Conservation (phyloP, 2,329 filamentous ascomycete species). For the Ophiosphaerella narmari region DNA sequence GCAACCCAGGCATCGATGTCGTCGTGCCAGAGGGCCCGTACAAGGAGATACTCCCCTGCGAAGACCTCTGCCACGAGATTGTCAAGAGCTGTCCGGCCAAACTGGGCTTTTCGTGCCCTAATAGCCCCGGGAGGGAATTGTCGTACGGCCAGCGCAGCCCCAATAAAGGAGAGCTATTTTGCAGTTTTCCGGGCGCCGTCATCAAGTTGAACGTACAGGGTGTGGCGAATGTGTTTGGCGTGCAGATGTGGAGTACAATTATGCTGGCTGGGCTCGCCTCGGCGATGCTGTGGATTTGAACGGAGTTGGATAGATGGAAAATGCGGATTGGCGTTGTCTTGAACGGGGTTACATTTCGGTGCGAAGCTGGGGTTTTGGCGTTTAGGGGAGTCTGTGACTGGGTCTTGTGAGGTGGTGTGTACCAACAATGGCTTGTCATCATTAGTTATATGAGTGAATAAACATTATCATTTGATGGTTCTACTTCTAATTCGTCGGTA, state of each 20-base stretch:
- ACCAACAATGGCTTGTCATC: too few relatives aligned
- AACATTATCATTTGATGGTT: too few relatives aligned
- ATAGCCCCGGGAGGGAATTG: slow-evolving; percentile 12
- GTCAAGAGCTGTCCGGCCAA: slow-evolving; percentile 81
- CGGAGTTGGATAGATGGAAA: background rate
- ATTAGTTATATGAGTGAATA: too few relatives aligned
- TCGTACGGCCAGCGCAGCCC: slow-evolving; percentile 33
- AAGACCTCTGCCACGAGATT: slow-evolving; percentile 83
- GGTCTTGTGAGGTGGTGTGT: too few relatives aligned
- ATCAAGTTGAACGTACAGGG: slow-evolving; percentile 41
- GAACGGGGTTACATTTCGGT: background rate
- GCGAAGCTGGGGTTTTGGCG: too few relatives aligned
- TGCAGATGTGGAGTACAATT: slow-evolving; percentile 4
- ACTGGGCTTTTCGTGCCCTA: slow-evolving; percentile 77
- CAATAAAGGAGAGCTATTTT: slow-evolving; percentile 31
- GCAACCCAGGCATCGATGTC: slow-evolving; percentile 74
- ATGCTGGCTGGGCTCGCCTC: slow-evolving; percentile 11
- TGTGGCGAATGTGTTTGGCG: slow-evolving; percentile 5
- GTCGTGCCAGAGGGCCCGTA: slow-evolving; percentile 82
- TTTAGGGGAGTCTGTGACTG: too few relatives aligned
- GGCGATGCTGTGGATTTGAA: background rate
- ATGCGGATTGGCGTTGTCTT: background rate
- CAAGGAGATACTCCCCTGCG: slow-evolving; percentile 88
- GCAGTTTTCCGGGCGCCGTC: slow-evolving; percentile 50
- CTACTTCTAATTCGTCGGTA: too few relatives aligned